Evolutionary conservation across 768 basidiomycete species (phyloP), one percentile per base, ranked within the genome.

Genomic region (Mycena leptocephala): DNA sequence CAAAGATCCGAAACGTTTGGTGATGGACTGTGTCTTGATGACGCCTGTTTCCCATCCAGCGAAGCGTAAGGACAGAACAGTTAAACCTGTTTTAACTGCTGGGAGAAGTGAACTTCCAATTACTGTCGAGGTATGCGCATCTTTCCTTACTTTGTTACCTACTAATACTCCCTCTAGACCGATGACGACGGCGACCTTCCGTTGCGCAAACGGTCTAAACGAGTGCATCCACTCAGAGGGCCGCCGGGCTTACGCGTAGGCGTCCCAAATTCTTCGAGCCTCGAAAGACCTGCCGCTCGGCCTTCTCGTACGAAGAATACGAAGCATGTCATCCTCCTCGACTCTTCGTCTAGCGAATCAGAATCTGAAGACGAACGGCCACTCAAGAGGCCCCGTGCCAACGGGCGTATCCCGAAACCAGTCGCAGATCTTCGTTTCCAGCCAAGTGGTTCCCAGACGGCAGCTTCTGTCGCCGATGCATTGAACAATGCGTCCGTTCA

Each of bases 391-490:
- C 14, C 39, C 33, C 75, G 70, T 33, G 14, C 41, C 3, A 35
- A 13, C 22, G 39, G 67, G 14, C 74, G 67, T 58, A 8, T 5
- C 24, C 14, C 43, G 26, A 62, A 58, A 24, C 22, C 35, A 24
- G 8, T 33, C 20, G 8, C 59, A 5, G 51, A 70, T 24, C 69
- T 59, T 13, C 59, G 62, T 30, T 70, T 70, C 28, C 16, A 22
- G 37, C 46, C 30, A 22, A 61, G 13, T 5, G 30, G 28, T 5
- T 9, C 64, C 26, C 75, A 73, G 14, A 46, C 55, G 14, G 76
- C 76, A 16, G 8, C 33, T 39, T 78, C 77, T 28, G 41, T 78
- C 30, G 77, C 77, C 18, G 77, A 72, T 33, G 77, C 77, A 8
- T 70, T 72, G 55, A 78, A 78, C 32, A 69, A 48, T 37, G 77